Evolutionary conservation across 2,329 filamentous ascomycete genomes (phyloP), one percentile per base, ranked within the genome.

Genomic region (Bipolaris bicolor): DNA sequence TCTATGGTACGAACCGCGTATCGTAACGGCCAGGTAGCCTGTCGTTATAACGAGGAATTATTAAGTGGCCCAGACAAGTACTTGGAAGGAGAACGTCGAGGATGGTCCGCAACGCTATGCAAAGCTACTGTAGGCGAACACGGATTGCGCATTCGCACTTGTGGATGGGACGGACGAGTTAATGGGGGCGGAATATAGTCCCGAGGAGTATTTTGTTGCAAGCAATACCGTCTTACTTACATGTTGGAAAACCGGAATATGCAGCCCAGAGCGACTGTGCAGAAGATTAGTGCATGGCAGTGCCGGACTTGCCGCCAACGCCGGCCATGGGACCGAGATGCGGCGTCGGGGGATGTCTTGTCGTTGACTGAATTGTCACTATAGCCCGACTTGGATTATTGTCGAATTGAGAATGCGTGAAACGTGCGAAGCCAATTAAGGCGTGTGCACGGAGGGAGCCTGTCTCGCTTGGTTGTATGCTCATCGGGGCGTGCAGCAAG

Each of bases 201-300:
- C 54, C 49, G 43, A 43, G 49, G 29, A 26, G 11, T 18, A 15
- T 24, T 37, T 47, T 22, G 18, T 16, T 37, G 20, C n/a, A 13
- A 36, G 15, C 31, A 20, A 34, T 15, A 43, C 26, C 39, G 50
- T 52, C 26, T 47, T 36, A 37, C 45, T 47, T 36, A 37, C 45
- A 36, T 31, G 24, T 43, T 13, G 18, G 26, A 55, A 55, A 58
- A 55, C 55, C 33, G 51, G 55, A 55, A 57, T 57, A 46, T 51
- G 52, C 52, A 58, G 26, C 26, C 52, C 53, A 48, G 54, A 40
- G 24, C 24, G 43, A 24, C 55, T 22, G 18, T 49, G 54, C 51
- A 57, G 50, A 29, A 18, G 33, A 31, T 54, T 15, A 31, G 53
- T 26, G 40, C 22, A n/a, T 43, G 22, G 26, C 48, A 36, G 39